Base-by-base conservation (phyloP, 2,329 filamentous ascomycete genomes). In the Fusarium begoniae region DNA sequence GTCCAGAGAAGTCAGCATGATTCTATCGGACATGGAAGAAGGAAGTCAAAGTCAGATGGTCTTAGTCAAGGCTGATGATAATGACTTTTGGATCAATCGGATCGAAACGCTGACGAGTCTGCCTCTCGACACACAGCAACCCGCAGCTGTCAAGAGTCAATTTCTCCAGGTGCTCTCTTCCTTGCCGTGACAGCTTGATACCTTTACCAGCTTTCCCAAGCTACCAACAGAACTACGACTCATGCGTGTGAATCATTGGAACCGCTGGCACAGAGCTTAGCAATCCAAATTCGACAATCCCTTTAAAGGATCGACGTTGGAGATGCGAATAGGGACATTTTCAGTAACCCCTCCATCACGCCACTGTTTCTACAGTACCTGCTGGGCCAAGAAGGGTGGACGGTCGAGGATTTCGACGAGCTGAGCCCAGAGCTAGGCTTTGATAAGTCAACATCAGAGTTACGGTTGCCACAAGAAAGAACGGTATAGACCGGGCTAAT, bases 51-150 rank as follows among this genome's bases (percentile, higher is more conserved):
- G 45, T n/a, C 14, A 65, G 73, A 20, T 63, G 73, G 35, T 45
- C 43, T 54, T 77, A 12, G 61, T 63, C 2, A 50, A 74, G 17
- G 37, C n/a, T 3, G 51, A 58, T 13, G 73, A 75, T 55, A 61
- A 56, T 30, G 37, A 14, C 13, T 75, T 59, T 38, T 77, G 75
- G 75, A 15, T 26, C n/a, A 32, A 20, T 5, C 57, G 55, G 28
- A 35, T 58, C 9, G 6, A n/a, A 10, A 20, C 3, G 18, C 20
- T 56, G 32, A 38, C 28, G 15, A 20, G n/a, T 32, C 20, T 53
- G 37, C 37, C 54, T 6, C 24, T 24, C 8, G 11, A 55, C 5
- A 6, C 7, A 8, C 22, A 37, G n/a, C 24, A 37, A 15, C 9
- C 18, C n/a, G 24, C 13, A 8, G 32, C 32, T 15, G 32, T 35